phyloP scores from a whole-genome alignment of 2,329 filamentous ascomycete genomes.

The Phoma sp. region DNA sequence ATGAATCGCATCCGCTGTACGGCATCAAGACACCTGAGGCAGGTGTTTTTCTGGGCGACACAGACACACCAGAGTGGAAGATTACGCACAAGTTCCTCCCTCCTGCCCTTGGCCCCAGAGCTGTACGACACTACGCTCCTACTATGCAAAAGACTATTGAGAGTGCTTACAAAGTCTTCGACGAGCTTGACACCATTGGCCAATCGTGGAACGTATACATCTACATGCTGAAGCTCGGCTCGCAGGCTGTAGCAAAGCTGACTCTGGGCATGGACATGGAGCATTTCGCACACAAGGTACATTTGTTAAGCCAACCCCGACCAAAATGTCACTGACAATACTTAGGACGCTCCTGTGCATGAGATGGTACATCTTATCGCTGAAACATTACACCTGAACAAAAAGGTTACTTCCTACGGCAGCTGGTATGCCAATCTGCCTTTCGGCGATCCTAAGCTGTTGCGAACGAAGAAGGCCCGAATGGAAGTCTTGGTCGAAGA shows the following conservation, averaged over 20 bases:
- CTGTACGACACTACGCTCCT: constrained; percentile 66
- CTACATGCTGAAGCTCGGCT: constrained; percentile 58
- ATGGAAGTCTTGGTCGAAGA: constrained; percentile 27
- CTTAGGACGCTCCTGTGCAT: constrained; percentile 56
- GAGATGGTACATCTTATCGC: constrained; percentile 61
- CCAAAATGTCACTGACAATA: background rate
- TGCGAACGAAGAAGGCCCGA: constrained; percentile 22
- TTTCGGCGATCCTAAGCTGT: constrained; percentile 61
- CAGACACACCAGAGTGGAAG: constrained; percentile 58
- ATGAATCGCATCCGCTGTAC: constrained; percentile 37
- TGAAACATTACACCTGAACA: constrained; percentile 62
- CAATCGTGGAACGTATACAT: constrained; percentile 58
- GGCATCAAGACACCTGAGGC: constrained; percentile 42
- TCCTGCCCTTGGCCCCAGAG: constrained; percentile 64
- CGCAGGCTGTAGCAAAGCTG: constrained; percentile 54
- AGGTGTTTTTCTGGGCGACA: constrained; percentile 52
- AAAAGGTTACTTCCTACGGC: constrained; percentile 62
- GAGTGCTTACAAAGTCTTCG: constrained; percentile 57
- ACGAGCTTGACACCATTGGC: constrained; percentile 55
- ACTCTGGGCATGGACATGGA: constrained; percentile 54
- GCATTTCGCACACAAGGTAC: constrained; percentile 47
- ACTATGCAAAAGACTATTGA: constrained; percentile 64
- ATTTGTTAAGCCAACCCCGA: background rate
- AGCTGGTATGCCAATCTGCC: constrained; percentile 64
- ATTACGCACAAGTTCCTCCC: constrained; percentile 67